Base-by-base conservation (phyloP, 768 basidiomycete genomes). In the Rhodotorula toruloides region DNA sequence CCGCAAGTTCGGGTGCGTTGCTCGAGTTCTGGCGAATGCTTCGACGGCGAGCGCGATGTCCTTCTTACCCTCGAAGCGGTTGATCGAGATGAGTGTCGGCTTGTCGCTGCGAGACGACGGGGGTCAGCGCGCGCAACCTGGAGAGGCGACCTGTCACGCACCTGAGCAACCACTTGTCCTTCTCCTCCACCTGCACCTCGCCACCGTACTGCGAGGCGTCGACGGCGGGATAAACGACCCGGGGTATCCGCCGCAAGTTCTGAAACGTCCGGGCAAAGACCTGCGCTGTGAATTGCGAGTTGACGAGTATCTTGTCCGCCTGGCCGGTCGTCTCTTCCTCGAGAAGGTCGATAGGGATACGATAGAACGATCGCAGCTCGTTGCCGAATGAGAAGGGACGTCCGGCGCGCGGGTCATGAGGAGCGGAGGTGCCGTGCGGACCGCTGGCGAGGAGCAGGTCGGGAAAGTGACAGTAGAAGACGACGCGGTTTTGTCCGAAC, bases 381-480 rank as follows among this genome's bases (percentile, higher is more conserved):
- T 47, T 40, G 21, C 34, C 34, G 46, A 70, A 22, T 17, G 61
- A 62, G 66, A 67, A 67, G 16, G 55, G 59, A 25, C 40, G 5
- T 2, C 60, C 55, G 1, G 56, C 55, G 25, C 54, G 61, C 21
- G 60, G 60, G 42, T 58, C 59, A 29, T 29, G 42, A 77, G 73
- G 63, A 25, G 55, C 39, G n/a, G 52, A 32, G 55, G 46, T 36
- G 61, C 39, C 57, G 84, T 1, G 85, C 81, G 73, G 78, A 84
- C 44, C 49, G 34, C 57, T 75, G 54, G 55, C 72, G 34, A 97
- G 83, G 1, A 98, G 81, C 77, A 94, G 94, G 79, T 99, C 94
- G 0, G 94, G 96, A 72, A 99, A 98, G 76, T 98, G 96, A 72
- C 91, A 94, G 76, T 99, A 98, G 78, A 97, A 98, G 27, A 98